Conservation (phyloP, 192 early-diverging fungal species). For the Lobosporangium transversale region DNA sequence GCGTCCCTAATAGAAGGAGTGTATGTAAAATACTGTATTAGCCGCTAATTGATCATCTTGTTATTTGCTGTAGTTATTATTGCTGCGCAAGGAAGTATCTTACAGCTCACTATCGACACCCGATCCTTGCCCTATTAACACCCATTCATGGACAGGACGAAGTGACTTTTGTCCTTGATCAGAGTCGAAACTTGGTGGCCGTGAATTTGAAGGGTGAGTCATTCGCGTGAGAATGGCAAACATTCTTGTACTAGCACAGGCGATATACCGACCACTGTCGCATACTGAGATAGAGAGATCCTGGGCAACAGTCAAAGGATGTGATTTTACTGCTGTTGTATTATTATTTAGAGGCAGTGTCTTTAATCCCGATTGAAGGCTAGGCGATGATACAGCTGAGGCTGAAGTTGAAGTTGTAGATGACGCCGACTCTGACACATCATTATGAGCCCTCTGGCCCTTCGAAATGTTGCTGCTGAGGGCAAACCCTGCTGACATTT, state of each 20-base stretch:
- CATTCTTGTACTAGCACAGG: conserved; percentile 46
- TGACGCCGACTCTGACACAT: not conserved
- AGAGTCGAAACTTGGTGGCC: not conserved
- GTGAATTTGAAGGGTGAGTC: not conserved
- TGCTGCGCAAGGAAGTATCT: not conserved
- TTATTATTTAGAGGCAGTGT: not conserved
- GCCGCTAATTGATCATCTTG: not conserved
- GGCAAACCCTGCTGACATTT: not conserved
- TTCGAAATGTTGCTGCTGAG: not conserved
- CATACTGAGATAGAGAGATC: conserved; percentile 36
- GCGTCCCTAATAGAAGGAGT: too few species aligned
- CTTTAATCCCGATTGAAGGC: too few species aligned
- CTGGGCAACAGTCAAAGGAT: conserved; percentile 42
- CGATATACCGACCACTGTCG: conserved; percentile 46
- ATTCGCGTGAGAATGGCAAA: conserved; percentile 36
- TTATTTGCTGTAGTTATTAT: too few species aligned
- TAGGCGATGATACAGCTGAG: conserved; percentile 12
- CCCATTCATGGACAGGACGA: conserved; percentile 16
- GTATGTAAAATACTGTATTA: too few species aligned
- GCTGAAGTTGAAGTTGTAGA: not conserved
- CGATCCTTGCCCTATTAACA: conserved; percentile 58
- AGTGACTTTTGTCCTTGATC: not conserved
- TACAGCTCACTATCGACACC: conserved; percentile 55
- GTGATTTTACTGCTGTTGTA: not conserved
- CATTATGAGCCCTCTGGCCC: not conserved